Evolutionary conservation across 305 asterid genomes (phyloP).

Genomic region (Fraxinus albicans): DNA sequence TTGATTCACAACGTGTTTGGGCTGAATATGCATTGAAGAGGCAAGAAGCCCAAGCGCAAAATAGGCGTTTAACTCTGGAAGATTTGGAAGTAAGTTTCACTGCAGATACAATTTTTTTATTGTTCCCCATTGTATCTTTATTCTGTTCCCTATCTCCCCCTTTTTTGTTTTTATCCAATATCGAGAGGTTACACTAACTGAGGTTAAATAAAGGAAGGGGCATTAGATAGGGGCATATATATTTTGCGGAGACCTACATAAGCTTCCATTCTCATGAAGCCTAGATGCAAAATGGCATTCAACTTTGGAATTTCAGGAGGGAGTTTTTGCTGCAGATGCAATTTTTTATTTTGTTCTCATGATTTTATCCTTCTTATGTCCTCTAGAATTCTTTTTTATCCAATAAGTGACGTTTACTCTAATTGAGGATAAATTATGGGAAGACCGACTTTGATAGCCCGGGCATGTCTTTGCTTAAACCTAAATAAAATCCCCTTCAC

Average conservation of each 20-base stretch:
- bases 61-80: constrained; percentile 93
- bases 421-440: not conserved
- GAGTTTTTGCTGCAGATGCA: not conserved
- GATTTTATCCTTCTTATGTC: not conserved
- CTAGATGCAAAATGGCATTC: not conserved
- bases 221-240: not conserved
- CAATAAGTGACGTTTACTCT: not conserved
- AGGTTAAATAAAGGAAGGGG: not conserved
- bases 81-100: constrained; percentile 79
- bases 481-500: not conserved
- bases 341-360: not conserved
- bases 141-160: not conserved
- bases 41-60: constrained; percentile 99
- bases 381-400: not conserved
- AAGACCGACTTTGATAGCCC: not conserved
- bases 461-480: not conserved
- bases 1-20: constrained; percentile 99
- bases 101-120: not conserved
- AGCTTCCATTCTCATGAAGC: not conserved
- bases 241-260: not conserved
- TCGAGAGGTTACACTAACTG: not conserved
- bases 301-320: not conserved
- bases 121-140: not conserved
- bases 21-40: constrained; percentile 99
- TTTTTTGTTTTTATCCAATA: not conserved